phyloP scores from a whole-genome alignment of 805 yeast genomes.

The Teunomyces stri region DNA sequence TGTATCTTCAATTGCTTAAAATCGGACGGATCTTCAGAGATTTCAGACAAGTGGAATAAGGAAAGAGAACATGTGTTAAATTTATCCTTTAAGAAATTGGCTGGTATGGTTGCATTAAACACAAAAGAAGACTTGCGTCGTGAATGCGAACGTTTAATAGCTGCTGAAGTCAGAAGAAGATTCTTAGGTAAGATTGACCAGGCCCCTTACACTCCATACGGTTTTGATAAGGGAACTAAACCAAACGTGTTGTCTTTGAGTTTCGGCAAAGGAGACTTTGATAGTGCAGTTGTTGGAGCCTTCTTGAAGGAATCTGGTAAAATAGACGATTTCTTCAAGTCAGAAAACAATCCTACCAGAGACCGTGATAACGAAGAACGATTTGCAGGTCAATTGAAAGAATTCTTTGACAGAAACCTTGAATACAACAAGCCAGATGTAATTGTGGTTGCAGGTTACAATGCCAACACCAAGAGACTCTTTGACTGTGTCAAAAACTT shows the following conservation, averaged over 20 bases:
- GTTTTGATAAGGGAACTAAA: conserved; percentile 72
- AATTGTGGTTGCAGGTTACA: conserved; percentile 84
- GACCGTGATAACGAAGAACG: conserved; percentile 41
- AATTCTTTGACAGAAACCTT: conserved; percentile 60
- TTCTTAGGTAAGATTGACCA: conserved; percentile 79
- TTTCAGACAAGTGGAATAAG: conserved; percentile 77
- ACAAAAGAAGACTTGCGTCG: conserved; percentile 80
- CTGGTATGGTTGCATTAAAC: conserved; percentile 66
- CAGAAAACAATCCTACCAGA: conserved; percentile 65
- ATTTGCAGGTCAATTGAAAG: conserved; percentile 62
- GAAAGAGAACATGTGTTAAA: conserved; percentile 67
- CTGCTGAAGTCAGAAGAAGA: conserved; percentile 64
- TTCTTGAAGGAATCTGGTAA: conserved; percentile 79
- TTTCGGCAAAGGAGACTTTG: conserved; percentile 80
- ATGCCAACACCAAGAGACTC: conserved; percentile 65
- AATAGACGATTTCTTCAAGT: conserved; percentile 70
- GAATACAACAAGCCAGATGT: conserved; percentile 70
- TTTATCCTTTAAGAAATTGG: conserved; percentile 63
- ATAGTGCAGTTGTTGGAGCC: conserved; percentile 84
- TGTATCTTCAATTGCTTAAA: conserved; percentile 51
- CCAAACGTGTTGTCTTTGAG: conserved; percentile 83
- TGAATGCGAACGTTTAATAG: conserved; percentile 69
- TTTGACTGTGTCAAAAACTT: conserved; percentile 55
- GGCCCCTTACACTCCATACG: conserved; percentile 86
- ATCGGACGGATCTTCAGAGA: conserved; percentile 75